These are phyloP conservation scores for Eimeria acervulina DNA, from an alignment of 169 alveolate genomes.

Conservation along the genomic window DNA sequence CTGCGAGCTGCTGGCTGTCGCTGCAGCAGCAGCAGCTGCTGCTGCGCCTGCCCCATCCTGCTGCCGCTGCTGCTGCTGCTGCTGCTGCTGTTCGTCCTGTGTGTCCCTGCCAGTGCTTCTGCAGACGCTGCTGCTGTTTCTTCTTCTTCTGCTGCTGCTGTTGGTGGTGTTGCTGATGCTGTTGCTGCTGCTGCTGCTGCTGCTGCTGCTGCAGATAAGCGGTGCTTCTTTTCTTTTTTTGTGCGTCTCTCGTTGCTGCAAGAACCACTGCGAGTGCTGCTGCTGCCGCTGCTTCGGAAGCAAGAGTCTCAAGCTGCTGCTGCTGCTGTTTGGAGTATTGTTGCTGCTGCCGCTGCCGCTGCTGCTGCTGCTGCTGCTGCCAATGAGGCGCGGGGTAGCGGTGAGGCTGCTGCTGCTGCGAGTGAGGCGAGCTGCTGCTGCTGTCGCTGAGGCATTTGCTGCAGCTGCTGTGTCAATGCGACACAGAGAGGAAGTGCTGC, in stretches of 20 bases:
- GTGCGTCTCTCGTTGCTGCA: not conserved
- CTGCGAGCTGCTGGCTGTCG: too few relatives aligned
- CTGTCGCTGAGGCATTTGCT: not conserved
- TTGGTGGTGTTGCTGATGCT: not conserved
- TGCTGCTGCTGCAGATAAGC: too few relatives aligned
- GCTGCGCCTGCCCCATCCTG: not conserved
- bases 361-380: conserved; percentile 40
- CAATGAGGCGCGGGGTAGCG: not conserved
- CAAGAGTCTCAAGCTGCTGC: not conserved
- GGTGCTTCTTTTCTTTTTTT: too few relatives aligned
- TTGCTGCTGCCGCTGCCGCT: too few relatives aligned
- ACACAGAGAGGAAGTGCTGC: conserved; percentile 21
- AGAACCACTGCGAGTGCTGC: not conserved
- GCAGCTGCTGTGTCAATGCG: conserved; percentile 1
- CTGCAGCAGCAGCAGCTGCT: not conserved
- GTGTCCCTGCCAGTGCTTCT: not conserved
- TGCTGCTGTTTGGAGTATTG: not conserved
- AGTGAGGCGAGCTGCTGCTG: conserved; percentile 1
- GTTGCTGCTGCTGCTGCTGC: not conserved
- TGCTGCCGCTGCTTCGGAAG: conserved; percentile 19
- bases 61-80: not conserved
- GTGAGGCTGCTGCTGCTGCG: conserved; percentile 50
- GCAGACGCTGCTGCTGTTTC: not conserved
- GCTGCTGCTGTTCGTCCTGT: not conserved
- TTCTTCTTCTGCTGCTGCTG: not conserved